A percentile compares a stretch with the other conserved stretches of the same genome.
Evolutionary conservation across 352 stramenopile species (phyloP).

Genomic region (Phytopythium montanum): DNA sequence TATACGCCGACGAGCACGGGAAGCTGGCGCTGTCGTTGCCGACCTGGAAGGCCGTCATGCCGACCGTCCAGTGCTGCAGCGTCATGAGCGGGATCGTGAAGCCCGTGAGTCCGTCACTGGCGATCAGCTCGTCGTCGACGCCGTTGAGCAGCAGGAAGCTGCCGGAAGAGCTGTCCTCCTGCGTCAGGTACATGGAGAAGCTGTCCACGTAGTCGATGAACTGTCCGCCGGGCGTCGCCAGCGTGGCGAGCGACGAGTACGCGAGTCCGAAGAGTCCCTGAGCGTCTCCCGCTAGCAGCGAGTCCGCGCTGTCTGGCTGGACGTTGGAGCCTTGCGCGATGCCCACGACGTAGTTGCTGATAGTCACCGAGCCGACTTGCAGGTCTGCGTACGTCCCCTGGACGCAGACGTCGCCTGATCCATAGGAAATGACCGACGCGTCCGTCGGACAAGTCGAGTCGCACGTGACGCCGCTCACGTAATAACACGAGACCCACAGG

Average conservation of each 20-base stretch:
- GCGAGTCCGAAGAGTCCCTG: constrained; percentile 67
- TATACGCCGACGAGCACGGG: constrained; percentile 34
- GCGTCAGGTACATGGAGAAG: constrained; percentile 66
- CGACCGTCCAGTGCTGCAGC: constrained; percentile 62
- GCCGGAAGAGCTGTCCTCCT: constrained; percentile 32
- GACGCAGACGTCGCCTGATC: constrained; percentile 66
- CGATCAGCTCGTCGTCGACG: constrained; percentile 58
- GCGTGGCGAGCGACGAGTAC: constrained; percentile 44
- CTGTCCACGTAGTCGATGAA: constrained; percentile 59
- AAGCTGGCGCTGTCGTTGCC: constrained; percentile 30
- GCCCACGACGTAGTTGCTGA: constrained; percentile 52
- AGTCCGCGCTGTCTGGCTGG: constrained; percentile 27
- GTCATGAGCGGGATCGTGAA: constrained; percentile 52
- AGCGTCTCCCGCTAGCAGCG: constrained; percentile 36
- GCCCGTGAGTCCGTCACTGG: constrained; percentile 29
- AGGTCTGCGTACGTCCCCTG: constrained; percentile 30
- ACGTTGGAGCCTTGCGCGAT: constrained; percentile 52
- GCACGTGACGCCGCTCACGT: constrained; percentile 37
- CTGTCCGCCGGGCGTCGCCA: constrained; percentile 39
- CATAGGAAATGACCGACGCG: constrained; percentile 52
- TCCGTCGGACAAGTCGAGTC: constrained; percentile 33
- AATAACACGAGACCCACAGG: constrained; percentile 71
- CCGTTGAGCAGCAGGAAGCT: constrained; percentile 72
- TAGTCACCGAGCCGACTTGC: constrained; percentile 35
- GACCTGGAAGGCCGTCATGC: constrained; percentile 54